phyloP scores from a whole-genome alignment of 371 early-diverging fungal species.

The Vairimorpha necatrix region DNA sequence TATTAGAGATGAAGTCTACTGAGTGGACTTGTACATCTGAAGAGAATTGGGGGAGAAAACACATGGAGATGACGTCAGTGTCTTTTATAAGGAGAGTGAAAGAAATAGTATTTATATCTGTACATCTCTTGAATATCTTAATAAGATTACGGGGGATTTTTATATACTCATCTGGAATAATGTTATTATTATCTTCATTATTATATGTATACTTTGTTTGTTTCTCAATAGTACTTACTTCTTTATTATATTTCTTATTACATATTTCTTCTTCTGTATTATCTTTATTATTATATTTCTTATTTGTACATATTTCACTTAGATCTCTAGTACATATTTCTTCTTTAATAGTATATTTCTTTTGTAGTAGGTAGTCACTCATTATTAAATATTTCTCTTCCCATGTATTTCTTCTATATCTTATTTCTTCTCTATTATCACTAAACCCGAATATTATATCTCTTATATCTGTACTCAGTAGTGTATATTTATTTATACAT shows the following conservation, averaged over 20 bases:
- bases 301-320: neutral
- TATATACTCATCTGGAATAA: neutral
- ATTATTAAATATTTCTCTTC: conserved; percentile 1
- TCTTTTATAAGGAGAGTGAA: neutral
- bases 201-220: too few species aligned
- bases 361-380: neutral
- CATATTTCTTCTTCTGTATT: neutral
- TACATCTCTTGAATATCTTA: neutral
- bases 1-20: neutral
- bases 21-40: conserved; percentile 3
- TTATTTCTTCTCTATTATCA: neutral
- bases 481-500: conserved; percentile 85
- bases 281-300: neutral
- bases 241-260: neutral
- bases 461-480: conserved; percentile 88
- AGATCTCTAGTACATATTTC: neutral
- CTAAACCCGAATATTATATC: conserved; percentile 79
- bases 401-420: neutral
- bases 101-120: neutral
- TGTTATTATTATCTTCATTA: neutral
- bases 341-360: neutral
- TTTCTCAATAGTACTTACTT: neutral
- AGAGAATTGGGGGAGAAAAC: conserved; percentile 13
- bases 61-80: neutral
- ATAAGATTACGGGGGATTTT: neutral